A percentile compares a stretch with the other conserved stretches of the same genome.
phyloP scores from a whole-genome alignment of 1,139 yeast genomes.

The Candida pseudoviswanathii region DNA sequence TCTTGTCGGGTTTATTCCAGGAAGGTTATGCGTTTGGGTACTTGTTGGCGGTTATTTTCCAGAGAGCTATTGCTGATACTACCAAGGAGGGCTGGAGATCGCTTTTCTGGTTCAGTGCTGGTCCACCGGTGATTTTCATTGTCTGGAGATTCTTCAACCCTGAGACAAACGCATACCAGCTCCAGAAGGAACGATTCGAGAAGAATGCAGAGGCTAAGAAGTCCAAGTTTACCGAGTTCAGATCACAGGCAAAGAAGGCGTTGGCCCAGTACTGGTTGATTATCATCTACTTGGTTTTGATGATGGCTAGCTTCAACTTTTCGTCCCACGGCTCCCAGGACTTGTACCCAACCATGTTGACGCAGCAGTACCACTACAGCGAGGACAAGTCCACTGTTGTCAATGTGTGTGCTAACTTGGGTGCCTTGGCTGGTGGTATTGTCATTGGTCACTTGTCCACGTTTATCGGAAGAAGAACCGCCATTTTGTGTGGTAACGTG shows the following conservation, averaged over 20 bases:
- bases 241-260: conserved; percentile 27
- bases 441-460: conserved; percentile 38
- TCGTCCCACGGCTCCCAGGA: conserved; percentile 45
- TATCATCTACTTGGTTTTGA: conserved; percentile 34
- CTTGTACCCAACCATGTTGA: conserved; percentile 39
- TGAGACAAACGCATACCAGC: conserved; percentile 39
- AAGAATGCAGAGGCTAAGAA: conserved; percentile 18
- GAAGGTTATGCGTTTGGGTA: conserved; percentile 50
- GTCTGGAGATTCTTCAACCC: conserved; percentile 38
- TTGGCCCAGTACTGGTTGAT: conserved; percentile 41
- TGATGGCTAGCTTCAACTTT: conserved; percentile 49
- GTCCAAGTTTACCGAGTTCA: conserved; percentile 16
- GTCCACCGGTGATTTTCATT: conserved; percentile 41
- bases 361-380: conserved; percentile 30
- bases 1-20: conserved; percentile 40
- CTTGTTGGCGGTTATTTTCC: conserved; percentile 43
- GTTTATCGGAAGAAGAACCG: conserved; percentile 38
- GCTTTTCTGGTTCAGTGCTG: conserved; percentile 46
- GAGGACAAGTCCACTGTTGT: conserved; percentile 36
- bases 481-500: conserved; percentile 56
- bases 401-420: conserved; percentile 40
- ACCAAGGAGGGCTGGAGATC: conserved; percentile 40
- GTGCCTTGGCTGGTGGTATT: conserved; percentile 41
- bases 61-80: conserved; percentile 39
- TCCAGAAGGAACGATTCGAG: conserved; percentile 25